Percentiles rank a stretch among this genome's conserved stretches.
phyloP scores from a whole-genome alignment of 352 stramenopile species.

The Phytophthora melonis region DNA sequence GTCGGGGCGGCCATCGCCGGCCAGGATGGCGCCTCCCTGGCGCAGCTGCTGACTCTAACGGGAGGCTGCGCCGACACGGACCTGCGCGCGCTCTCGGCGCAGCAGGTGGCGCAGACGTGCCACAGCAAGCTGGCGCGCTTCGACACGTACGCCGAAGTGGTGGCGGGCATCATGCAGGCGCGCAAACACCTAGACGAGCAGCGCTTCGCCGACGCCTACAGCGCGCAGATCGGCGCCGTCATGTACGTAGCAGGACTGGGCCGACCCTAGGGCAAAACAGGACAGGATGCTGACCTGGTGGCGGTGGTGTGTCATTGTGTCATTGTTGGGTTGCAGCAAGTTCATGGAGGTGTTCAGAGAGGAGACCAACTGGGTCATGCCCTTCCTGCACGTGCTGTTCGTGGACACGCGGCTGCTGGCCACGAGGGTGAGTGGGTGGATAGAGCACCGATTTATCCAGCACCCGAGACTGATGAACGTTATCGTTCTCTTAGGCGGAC shows the following conservation, averaged over 20 bases:
- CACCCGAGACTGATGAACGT: conserved; percentile 6
- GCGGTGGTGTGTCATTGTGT: conserved; percentile 6
- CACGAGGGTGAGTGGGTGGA: conserved; percentile 43
- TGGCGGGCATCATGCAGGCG: conserved; percentile 68
- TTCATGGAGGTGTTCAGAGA: conserved; percentile 89
- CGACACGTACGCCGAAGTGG: conserved; percentile 63
- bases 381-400: conserved; percentile 82
- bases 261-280: not conserved
- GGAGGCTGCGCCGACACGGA: conserved; percentile 44
- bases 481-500: conserved; percentile 58
- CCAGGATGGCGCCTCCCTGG: conserved; percentile 63
- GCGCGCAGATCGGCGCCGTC: conserved; percentile 71
- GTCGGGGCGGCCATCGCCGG: conserved; percentile 56
- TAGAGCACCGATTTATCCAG: not conserved
- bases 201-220: conserved; percentile 67
- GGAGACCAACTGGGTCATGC: conserved; percentile 89
- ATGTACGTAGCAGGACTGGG: conserved; percentile 50
- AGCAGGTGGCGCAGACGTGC: conserved; percentile 65
- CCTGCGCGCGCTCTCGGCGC: conserved; percentile 51
- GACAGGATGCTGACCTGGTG: not conserved
- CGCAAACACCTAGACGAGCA: conserved; percentile 62
- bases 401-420: conserved; percentile 84
- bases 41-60: conserved; percentile 62
- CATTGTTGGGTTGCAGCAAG: conserved; percentile 51
- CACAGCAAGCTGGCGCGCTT: conserved; percentile 68